phyloP scores from a whole-genome alignment of 345 rosid species.

The Eucalyptus melliodora region DNA sequence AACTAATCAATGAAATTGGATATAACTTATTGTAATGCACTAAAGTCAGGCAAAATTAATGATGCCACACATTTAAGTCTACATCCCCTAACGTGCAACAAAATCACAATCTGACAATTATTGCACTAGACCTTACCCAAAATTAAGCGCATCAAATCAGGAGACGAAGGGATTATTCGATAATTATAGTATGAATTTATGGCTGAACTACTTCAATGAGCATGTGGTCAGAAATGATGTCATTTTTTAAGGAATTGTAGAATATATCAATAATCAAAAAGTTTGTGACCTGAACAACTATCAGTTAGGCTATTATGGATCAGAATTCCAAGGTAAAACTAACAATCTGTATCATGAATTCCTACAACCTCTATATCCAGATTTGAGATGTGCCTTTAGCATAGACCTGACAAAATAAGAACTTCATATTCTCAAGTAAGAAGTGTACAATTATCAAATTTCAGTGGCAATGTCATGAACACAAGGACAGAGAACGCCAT shows the following conservation, averaged over 20 bases:
- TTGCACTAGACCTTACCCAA: background rate
- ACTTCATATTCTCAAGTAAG: background rate
- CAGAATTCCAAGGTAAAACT: background rate
- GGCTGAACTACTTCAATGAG: background rate
- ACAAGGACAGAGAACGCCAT: background rate
- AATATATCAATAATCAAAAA: background rate
- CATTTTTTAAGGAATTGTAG: background rate
- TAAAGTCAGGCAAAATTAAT: background rate
- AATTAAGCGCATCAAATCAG: background rate
- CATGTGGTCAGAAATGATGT: background rate
- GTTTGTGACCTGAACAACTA: background rate
- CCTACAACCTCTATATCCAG: background rate
- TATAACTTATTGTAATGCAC: background rate
- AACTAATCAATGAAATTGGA: background rate
- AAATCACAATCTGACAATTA: background rate
- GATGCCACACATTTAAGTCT: background rate
- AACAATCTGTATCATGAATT: background rate
- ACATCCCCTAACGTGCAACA: background rate
- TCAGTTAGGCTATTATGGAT: background rate
- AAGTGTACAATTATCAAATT: background rate
- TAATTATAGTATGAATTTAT: background rate
- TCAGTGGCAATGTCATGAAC: background rate
- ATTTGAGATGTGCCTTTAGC: background rate
- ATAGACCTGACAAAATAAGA: background rate
- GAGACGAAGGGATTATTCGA: background rate